Percentiles rank a stretch among this genome's conserved stretches.
Conservation (phyloP, 495 filamentous ascomycete species). For the Penicillium ochrochloron region DNA sequence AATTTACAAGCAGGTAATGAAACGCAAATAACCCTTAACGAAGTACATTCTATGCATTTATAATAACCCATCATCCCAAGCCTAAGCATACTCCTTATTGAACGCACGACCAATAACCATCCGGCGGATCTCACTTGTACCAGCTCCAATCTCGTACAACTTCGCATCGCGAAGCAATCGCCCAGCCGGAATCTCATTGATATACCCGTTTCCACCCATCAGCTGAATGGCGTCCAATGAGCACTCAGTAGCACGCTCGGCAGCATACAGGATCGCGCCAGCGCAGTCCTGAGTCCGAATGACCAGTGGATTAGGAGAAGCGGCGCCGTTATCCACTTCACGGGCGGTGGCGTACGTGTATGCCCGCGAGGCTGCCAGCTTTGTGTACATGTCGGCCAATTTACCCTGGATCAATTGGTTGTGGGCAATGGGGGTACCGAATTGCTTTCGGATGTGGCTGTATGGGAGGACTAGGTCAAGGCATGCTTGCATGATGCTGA, state of each 20-base stretch:
- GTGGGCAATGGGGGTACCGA: slow-evolving; percentile 83
- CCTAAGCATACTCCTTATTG: slow-evolving; percentile 74
- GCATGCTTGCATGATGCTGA: slow-evolving; percentile 88
- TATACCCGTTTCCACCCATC: slow-evolving; percentile 93
- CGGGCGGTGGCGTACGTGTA: slow-evolving; percentile 83
- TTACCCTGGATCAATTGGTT: slow-evolving; percentile 95
- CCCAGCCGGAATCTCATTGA: slow-evolving; percentile 92
- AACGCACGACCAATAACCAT: slow-evolving; percentile 96
- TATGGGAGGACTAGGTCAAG: slow-evolving; percentile 89
- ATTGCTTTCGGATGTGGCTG: slow-evolving; percentile 87
- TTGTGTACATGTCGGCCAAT: slow-evolving; percentile 96
- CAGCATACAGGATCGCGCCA: slow-evolving; percentile 91
- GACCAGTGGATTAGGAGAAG: slow-evolving; percentile 36
- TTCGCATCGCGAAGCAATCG: slow-evolving; percentile 84
- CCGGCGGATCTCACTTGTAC: slow-evolving; percentile 89
- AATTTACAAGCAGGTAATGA: background rate
- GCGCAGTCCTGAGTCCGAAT: slow-evolving; percentile 92
- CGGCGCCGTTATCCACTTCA: slow-evolving; percentile 71
- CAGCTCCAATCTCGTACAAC: slow-evolving; percentile 96
- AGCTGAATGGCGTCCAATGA: slow-evolving; percentile 91
- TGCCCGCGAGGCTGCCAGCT: slow-evolving; percentile 76
- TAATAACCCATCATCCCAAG: background rate
- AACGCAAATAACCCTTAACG: background rate
- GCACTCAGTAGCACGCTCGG: slow-evolving; percentile 88
- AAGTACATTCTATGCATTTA: background rate